Conservation (phyloP, 2,329 filamentous ascomycete genomes). For the Cylindrodendrum hubeiense region DNA sequence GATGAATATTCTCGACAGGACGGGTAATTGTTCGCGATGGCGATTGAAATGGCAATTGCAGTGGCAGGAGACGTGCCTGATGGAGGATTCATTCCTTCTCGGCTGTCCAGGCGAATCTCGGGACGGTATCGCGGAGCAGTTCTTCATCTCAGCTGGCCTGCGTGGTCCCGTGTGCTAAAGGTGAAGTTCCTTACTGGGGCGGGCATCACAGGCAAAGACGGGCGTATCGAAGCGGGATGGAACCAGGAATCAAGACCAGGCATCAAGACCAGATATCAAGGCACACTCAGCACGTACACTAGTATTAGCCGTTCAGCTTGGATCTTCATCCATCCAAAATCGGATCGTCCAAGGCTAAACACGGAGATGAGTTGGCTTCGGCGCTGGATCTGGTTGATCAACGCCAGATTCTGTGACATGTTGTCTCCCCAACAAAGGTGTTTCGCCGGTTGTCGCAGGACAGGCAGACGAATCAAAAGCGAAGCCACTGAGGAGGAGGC, state of each 20-base stretch:
- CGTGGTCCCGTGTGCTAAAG: not conserved
- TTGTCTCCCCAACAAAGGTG: slow-evolving; percentile 1
- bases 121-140: no score
- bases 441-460: not conserved
- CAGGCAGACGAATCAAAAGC: slow-evolving; percentile 1
- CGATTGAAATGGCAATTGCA: not conserved
- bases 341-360: not conserved
- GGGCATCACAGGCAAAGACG: not conserved
- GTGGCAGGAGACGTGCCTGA: not conserved
- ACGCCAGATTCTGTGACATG: not conserved
- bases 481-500: slow-evolving; percentile 5
- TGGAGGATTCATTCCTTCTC: not conserved
- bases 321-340: not conserved
- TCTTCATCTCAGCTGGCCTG: not conserved
- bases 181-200: not conserved
- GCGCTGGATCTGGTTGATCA: not conserved
- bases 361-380: not conserved
- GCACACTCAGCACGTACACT: not conserved
- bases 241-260: no score
- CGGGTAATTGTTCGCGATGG: not conserved
- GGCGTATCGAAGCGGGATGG: not conserved
- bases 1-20: not conserved
- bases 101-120: not conserved
- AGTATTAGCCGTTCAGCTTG: no score
- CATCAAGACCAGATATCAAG: no score